Percentiles rank a stretch among this genome's conserved stretches.
These are phyloP conservation scores for Cornus controversa DNA, from an alignment of 148 eudicot genomes.

Conservation along the genomic window DNA sequence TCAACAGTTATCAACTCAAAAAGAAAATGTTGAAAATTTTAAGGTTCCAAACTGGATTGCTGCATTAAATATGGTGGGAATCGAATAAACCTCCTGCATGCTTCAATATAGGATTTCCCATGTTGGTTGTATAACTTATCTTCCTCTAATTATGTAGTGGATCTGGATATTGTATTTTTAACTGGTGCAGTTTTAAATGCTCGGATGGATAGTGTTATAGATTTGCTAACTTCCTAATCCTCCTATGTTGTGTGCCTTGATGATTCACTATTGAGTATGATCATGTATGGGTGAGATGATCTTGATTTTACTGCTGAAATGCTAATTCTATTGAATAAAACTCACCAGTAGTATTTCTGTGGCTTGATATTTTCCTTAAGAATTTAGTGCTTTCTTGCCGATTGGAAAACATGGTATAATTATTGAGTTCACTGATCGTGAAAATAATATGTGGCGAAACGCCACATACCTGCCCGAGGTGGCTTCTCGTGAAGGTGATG, in stretches of 20 bases:
- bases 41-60: neutral
- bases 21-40: no score
- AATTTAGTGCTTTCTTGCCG: slow-evolving; percentile 36
- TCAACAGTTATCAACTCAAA: no score
- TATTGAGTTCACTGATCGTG: slow-evolving; percentile 92
- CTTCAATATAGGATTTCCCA: neutral
- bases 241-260: no score
- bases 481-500: slow-evolving; percentile 81
- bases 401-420: slow-evolving; percentile 92
- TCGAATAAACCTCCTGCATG: slow-evolving; percentile 3
- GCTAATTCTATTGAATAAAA: neutral
- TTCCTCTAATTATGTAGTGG: no score
- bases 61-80: neutral
- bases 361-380: neutral
- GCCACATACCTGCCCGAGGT: slow-evolving; percentile 97
- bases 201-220: no score
- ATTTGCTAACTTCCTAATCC: no score
- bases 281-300: no score
- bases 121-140: no score
- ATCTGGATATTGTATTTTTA: no score
- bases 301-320: neutral
- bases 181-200: no score
- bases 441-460: slow-evolving; percentile 58
- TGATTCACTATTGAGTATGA: no score
- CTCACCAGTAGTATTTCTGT: neutral